Evolutionary conservation across 371 early-diverging fungal species (phyloP).

Genomic region (Actinomortierella ambigua): DNA sequence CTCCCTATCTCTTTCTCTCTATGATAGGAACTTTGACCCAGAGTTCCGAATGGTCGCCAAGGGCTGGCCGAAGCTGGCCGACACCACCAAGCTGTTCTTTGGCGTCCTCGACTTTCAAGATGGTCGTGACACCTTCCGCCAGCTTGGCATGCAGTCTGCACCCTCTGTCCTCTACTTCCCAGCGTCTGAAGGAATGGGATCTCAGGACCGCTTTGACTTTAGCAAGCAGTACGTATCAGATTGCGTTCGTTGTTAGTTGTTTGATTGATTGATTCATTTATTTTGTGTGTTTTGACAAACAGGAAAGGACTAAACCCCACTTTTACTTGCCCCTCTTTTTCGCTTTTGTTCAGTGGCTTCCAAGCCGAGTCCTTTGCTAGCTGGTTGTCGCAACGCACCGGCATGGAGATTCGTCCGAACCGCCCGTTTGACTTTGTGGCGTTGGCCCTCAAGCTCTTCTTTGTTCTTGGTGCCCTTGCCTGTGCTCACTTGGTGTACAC

Average conservation of each 20-base stretch:
- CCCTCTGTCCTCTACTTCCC: slow-evolving; percentile 79
- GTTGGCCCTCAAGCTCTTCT: slow-evolving; percentile 50
- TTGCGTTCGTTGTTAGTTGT: not conserved
- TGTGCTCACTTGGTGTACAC: slow-evolving; percentile 49
- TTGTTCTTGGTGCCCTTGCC: slow-evolving; percentile 49
- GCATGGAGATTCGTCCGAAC: slow-evolving; percentile 48
- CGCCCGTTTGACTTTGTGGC: slow-evolving; percentile 55
- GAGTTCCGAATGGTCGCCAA: slow-evolving; percentile 72
- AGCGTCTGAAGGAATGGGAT: slow-evolving; percentile 53
- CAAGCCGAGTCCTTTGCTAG: slow-evolving; percentile 69
- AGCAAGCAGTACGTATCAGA: slow-evolving; percentile 18
- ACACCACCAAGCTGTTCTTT: slow-evolving; percentile 63
- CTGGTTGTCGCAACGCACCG: slow-evolving; percentile 56
- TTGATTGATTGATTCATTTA: not conserved
- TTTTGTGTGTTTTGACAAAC: not conserved
- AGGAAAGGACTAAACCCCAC: not conserved
- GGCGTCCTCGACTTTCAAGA: slow-evolving; percentile 74
- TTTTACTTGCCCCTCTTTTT: not conserved
- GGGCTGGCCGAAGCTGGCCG: slow-evolving; percentile 56
- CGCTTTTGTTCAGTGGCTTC: slow-evolving; percentile 57
- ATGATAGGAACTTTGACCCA: slow-evolving; percentile 72
- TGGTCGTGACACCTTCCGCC: slow-evolving; percentile 76
- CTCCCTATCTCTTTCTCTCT: not conserved
- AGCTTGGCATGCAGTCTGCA: slow-evolving; percentile 65
- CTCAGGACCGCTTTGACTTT: slow-evolving; percentile 31